Base-by-base conservation (phyloP, 345 rosid species). In the Limnanthes douglasii region DNA sequence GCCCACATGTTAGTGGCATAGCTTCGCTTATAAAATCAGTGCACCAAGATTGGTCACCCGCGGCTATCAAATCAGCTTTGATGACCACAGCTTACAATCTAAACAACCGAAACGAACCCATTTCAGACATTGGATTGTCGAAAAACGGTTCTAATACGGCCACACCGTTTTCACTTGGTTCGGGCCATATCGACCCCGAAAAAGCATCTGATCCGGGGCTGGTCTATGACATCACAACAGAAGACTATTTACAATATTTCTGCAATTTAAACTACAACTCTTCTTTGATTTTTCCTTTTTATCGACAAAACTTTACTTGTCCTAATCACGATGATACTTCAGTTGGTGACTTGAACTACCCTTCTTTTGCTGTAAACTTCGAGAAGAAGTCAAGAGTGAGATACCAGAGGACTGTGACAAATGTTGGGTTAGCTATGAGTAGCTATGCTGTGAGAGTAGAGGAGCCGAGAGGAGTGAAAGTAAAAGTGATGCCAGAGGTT, bases 11-110 rank as follows among this genome's bases (percentile, higher is more conserved):
- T 5, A 68, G 74, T 33, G 96, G 96, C 47, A 47, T 86, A 3
- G 96, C 86, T 8, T 70, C 78, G 11, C 51, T 81, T 1, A 61
- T 81, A 11, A 81, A 66, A 47, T 72, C 92, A 2, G 72, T 46
- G 15, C 93, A 73, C 44, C 24, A 47, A 21, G 57, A 72, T 17
- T 86, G 94, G 94, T 81, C 97, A 2, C 75, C 82, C 9, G 85
- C 94, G 11, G 93, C 74, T 4, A 73, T 86, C 14, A 86, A 82
- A 56, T 86, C 93, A 8, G 85, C 97, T 11, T 59, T 86, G 8
- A 71, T 82, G 94, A 82, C 97, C 22, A 73, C 97, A 20, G 77
- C 93, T 7, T 70, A 73, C 7, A 62, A 47, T 6, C 17, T 39
- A 0, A 69, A 86, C 68, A 73, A 63, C 62, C 67, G 48, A 33